phyloP scores from a whole-genome alignment of 148 eudicot genomes.

The Vaccinium macrocarpon region DNA sequence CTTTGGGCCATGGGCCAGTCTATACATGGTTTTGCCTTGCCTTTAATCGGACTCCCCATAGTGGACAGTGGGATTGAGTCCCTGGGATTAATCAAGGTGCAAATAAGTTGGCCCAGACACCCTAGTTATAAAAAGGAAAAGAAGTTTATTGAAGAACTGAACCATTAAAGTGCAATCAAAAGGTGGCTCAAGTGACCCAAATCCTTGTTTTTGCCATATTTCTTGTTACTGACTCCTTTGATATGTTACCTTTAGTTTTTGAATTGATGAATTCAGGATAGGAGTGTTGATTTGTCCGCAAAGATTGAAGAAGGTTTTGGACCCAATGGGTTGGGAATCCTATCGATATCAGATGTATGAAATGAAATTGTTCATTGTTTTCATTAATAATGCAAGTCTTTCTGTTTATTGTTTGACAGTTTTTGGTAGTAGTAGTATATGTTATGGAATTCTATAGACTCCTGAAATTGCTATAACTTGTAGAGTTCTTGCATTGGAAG shows the following conservation, averaged over 20 bases:
- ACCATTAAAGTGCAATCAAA: neutral
- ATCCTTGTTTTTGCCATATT: neutral
- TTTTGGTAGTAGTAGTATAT: neutral
- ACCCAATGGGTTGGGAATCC: constrained; percentile 79
- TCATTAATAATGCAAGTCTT: neutral
- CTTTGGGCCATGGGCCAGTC: too few relatives aligned
- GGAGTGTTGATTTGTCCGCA: constrained; percentile 54
- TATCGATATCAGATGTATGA: constrained; percentile 69
- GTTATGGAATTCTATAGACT: neutral
- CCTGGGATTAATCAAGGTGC: too few relatives aligned
- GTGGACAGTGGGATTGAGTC: too few relatives aligned
- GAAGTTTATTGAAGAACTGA: neutral
- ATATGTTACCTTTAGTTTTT: neutral
- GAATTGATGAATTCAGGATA: constrained; percentile 40
- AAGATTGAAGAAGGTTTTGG: constrained; percentile 88
- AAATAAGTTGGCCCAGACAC: too few relatives aligned
- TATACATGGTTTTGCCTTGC: too few relatives aligned
- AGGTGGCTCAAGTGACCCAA: neutral
- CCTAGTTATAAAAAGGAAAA: too few relatives aligned
- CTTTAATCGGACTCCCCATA: too few relatives aligned
- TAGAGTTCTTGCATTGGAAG: neutral
- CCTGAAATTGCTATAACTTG: constrained; percentile 1
- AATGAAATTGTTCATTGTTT: neutral
- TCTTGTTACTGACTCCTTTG: neutral
- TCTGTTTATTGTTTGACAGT: neutral